phyloP scores from a whole-genome alignment of 2,329 filamentous ascomycete genomes.

The Aspergillus quadrilineatus region DNA sequence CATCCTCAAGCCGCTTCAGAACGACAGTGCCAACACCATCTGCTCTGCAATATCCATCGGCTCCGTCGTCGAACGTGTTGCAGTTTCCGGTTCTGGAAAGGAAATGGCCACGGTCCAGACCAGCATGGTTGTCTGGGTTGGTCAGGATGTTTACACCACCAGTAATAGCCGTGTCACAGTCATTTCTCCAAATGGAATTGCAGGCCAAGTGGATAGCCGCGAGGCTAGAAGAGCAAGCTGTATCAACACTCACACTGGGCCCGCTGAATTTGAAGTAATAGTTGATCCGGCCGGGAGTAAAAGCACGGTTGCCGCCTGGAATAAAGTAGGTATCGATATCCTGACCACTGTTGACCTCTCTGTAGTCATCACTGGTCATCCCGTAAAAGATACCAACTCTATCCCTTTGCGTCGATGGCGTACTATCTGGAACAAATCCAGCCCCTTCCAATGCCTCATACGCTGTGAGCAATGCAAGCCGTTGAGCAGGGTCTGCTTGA shows the following conservation, averaged over 20 bases:
- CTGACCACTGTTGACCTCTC: not conserved
- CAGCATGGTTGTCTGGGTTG: slow-evolving; percentile 18
- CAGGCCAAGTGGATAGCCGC: slow-evolving; percentile 43
- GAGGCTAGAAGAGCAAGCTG: slow-evolving; percentile 40
- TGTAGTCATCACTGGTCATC: not conserved
- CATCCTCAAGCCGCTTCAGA: slow-evolving; percentile 9
- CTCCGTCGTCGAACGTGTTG: slow-evolving; percentile 8
- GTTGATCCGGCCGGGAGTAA: not conserved
- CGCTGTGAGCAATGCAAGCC: slow-evolving; percentile 71
- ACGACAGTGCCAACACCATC: slow-evolving; percentile 11
- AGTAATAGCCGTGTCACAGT: slow-evolving; percentile 24
- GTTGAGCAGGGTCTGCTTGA: slow-evolving; percentile 79
- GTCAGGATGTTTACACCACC: slow-evolving; percentile 26
- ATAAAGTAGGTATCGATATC: not conserved
- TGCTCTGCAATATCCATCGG: slow-evolving; percentile 13
- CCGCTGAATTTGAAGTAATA: not conserved
- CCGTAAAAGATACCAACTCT: not conserved
- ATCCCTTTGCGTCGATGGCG: slow-evolving; percentile 42
- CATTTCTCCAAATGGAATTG: slow-evolving; percentile 17
- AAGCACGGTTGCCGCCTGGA: not conserved
- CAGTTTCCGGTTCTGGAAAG: slow-evolving; percentile 33
- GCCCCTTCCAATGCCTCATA: slow-evolving; percentile 82
- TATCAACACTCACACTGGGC: slow-evolving; percentile 25
- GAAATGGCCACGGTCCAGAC: slow-evolving; percentile 31
- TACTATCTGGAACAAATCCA: slow-evolving; percentile 72